Evolutionary conservation across 108 stramenopile genomes (phyloP), one percentile per base, ranked within the genome.

Genomic region (Craspedostauros australis): DNA sequence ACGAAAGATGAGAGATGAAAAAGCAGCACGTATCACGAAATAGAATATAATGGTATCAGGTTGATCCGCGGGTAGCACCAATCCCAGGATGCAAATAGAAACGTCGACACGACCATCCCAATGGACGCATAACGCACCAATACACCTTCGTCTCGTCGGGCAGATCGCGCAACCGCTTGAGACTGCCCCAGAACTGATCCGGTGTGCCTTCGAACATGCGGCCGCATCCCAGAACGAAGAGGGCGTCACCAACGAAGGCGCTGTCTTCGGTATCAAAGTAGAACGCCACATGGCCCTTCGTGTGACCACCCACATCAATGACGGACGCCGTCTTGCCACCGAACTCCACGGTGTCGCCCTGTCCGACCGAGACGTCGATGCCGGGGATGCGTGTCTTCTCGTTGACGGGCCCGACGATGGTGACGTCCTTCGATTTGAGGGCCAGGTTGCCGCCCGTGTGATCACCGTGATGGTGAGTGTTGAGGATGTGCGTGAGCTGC

Each of bases 181-280:
- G 56, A 28, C 67, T 70, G 2, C 60, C 39, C 82, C 84, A 88
- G 43, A 82, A 86, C 42, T 90, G 83, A 19, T 46, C 14, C 4
- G 82, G 78, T 33, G 86, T 84, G 9, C 92, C 92, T 64, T 94
- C 92, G 54, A 90, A 94, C 82, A 94, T 87, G 28, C 76, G 56
- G 16, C 92, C 92, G 54, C 92, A 94, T 22, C 92, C 92, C 26
- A 90, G 64, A 12, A 78, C 50, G 55, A 94, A 94, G 6, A 94
- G 63, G 46, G 76, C 57, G 42, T 94, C 92, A 6, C 92, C 92
- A 16, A 74, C 73, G 64, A 90, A 94, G 9, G 72, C 76, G 11
- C 57, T 70, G 34, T 76, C 63, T 28, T 74, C 62, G 9, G 53
- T 46, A 3, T 79, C 76, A 50, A 90, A 86, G 67, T 94, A 80